Conservation (phyloP, 495 filamentous ascomycete genomes). For the Lasiosphaeriaceae sp. region DNA sequence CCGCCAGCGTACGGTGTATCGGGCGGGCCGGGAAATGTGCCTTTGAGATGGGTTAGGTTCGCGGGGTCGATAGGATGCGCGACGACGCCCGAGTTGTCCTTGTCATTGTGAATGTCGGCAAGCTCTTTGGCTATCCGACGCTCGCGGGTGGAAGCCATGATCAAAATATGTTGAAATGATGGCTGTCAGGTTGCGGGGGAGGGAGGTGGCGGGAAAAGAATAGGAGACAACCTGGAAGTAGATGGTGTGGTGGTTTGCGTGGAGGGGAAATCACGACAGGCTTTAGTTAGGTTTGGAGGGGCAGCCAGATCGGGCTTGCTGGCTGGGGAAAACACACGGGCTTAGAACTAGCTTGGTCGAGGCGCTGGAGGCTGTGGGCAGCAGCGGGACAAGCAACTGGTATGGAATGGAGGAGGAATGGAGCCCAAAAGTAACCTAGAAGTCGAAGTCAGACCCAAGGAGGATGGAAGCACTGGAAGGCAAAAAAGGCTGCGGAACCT, state of each 20-base stretch:
- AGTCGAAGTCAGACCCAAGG: no score
- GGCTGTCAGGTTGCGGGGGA: background rate
- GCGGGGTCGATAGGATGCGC: conserved; percentile 59
- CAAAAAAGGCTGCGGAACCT: no score
- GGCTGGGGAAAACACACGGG: no score
- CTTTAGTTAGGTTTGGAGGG: background rate
- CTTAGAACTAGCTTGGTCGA: no score
- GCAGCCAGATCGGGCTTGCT: no score
- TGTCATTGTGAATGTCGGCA: conserved; percentile 75
- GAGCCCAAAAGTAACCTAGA: no score
- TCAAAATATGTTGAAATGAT: background rate
- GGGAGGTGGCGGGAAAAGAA: background rate
- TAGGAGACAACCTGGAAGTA: background rate
- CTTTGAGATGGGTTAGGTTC: conserved; percentile 80
- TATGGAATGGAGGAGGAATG: no score
- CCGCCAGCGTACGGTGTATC: conserved; percentile 94
- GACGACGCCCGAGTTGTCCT: conserved; percentile 63
- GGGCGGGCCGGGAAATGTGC: conserved; percentile 81
- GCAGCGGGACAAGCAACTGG: no score
- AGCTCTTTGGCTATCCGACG: conserved; percentile 92
- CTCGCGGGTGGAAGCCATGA: conserved; percentile 71
- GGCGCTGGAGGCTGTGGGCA: no score
- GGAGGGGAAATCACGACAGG: background rate
- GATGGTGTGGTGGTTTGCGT: background rate
- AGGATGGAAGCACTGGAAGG: no score